A percentile compares a stretch with the other conserved stretches of the same genome.
These are phyloP conservation scores for Metschnikowia cubensis DNA, from an alignment of 805 yeast genomes.

Conservation along the genomic window DNA sequence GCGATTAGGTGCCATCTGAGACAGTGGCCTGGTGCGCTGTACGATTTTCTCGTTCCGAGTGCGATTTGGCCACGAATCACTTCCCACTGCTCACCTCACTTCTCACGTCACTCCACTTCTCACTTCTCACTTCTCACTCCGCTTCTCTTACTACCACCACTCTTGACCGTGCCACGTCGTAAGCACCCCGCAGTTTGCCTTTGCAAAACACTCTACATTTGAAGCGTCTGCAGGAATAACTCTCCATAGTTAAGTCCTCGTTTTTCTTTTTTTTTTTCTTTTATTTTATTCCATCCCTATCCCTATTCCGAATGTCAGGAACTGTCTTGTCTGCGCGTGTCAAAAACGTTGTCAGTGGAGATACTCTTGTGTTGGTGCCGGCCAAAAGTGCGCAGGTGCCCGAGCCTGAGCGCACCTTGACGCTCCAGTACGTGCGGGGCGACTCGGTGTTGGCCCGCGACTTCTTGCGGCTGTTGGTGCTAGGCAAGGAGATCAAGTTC, in stretches of 20 bases:
- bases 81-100: too few species aligned
- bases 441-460: constrained; percentile 61
- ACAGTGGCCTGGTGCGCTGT: not conserved
- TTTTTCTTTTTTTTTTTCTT: too few species aligned
- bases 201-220: too few species aligned
- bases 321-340: constrained; percentile 48
- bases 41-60: too few species aligned
- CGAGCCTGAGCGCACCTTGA: constrained; percentile 54
- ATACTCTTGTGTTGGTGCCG: constrained; percentile 61
- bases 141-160: too few species aligned
- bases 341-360: constrained; percentile 67
- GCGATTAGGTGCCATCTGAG: not conserved
- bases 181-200: too few species aligned
- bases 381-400: constrained; percentile 38
- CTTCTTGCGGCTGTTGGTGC: constrained; percentile 52
- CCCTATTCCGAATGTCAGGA: not conserved
- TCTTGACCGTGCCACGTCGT: too few species aligned
- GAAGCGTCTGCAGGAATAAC: too few species aligned
- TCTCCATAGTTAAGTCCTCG: too few species aligned
- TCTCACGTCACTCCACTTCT: too few species aligned
- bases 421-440: constrained; percentile 62
- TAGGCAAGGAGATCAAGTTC: constrained; percentile 64
- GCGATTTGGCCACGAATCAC: not conserved
- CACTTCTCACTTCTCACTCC: not conserved
- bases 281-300: too few species aligned